phyloP scores from a whole-genome alignment of 2,329 filamentous ascomycete genomes.

The Hypoxylon sp. region DNA sequence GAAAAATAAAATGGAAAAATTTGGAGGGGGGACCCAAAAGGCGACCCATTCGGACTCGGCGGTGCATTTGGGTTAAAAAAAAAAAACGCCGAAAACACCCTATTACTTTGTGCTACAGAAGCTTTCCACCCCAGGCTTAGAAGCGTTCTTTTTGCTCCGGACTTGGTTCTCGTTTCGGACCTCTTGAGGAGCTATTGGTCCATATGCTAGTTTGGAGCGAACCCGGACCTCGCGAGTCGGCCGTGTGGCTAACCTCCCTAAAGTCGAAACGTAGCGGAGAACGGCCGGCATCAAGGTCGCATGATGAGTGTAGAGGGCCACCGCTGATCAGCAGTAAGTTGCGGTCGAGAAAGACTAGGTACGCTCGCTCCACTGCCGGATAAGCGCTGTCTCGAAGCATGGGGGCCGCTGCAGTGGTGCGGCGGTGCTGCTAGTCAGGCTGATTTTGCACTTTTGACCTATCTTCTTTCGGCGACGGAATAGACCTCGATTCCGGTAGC shows the following conservation, averaged over 20 bases:
- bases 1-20: conserved; percentile 2
- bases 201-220: conserved; percentile 17
- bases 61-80: conserved; percentile 5
- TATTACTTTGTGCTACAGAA: conserved; percentile 17
- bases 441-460: conserved; percentile 41
- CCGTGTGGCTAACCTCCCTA: conserved; percentile 33
- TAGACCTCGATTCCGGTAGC: conserved; percentile 8
- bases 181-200: conserved; percentile 13
- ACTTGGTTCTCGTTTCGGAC: conserved; percentile 12
- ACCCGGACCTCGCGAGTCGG: conserved; percentile 29
- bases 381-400: conserved; percentile 43
- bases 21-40: conserved; percentile 2
- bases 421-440: conserved; percentile 47
- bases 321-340: conserved; percentile 34
- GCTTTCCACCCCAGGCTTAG: conserved; percentile 24
- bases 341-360: conserved; percentile 27
- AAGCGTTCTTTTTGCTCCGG: conserved; percentile 22
- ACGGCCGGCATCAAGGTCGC: conserved; percentile 37
- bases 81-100: conserved; percentile 6
- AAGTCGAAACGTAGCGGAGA: conserved; percentile 31
- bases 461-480: conserved; percentile 15
- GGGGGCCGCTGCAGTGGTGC: conserved; percentile 42
- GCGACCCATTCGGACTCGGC: conserved; percentile 10
- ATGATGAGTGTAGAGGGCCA: conserved; percentile 32
- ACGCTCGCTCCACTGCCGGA: conserved; percentile 39